Base-by-base conservation (phyloP, 78 protist genomes). In the Emiliania huxleyi region DNA sequence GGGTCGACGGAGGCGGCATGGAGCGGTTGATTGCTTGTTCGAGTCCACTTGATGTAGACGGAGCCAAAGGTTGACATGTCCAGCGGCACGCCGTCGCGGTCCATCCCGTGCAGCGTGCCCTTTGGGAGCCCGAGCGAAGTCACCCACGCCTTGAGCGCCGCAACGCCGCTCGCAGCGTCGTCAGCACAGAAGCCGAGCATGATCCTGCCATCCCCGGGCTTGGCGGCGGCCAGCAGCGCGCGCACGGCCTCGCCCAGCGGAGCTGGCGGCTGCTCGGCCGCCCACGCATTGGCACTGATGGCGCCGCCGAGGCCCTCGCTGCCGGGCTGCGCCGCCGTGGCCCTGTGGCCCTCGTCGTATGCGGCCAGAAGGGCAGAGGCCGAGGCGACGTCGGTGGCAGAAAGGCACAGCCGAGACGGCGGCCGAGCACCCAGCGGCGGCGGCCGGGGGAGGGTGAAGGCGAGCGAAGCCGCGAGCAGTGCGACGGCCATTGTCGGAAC, bases 131-230 rank as follows among this genome's bases (percentile, higher is more conserved):
- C 35, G 46, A 89, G 93, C 52, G 93, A 69, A 4, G 25, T 6
- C 11, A 42, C 91, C 71, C 77, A 87, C 40, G 5, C 45, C 73
- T 73, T 69, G 52, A 90, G 87, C 48, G 69, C 93, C 37, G 23
- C 19, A 1, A 90, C 93, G 38, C 87, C 93, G 12, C 6, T 5
- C 19, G 19, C 84, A 22, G 87, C 93, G 62, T 62, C 75, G 38
- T 69, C 84, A 12, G 93, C 93, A n/a, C 93, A 90, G 84, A 90
- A 18, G 23, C 93, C 93, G 45, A 90, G 52, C 93, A 90, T 90
- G 33, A 89, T 81, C 37, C 48, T 43, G 48, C 75, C 75, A 5
- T 21, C 75, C 11, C 75, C 29, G 5, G 75, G 29, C 3, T 46
- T n/a, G 18, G 93, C 37, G 8, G 22, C 56, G 37, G 69, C 87